Base-by-base conservation (phyloP, 306 rosid genomes). In the Luffa aegyptiaca region DNA sequence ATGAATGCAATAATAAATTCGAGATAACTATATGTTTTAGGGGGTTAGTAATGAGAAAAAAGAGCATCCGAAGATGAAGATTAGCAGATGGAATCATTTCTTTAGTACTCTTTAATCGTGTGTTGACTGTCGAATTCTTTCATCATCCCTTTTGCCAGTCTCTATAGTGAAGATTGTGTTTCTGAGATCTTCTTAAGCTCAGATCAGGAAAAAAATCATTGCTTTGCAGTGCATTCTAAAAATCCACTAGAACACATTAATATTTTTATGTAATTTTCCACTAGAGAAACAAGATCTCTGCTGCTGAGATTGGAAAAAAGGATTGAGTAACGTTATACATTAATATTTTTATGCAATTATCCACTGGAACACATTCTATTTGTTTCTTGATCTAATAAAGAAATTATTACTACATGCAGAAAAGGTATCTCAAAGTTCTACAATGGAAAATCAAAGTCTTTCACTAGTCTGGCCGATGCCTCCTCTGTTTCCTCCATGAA, bases 361-460 rank as follows among this genome's bases (percentile, higher is more conserved):
- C 20, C n/a, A 66, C 7, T 5, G 17, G 49, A 35, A 41, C 74
- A 39, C 3, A 45, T 20, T 45, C 12, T 45, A 20, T 73, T 52
- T 49, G 13, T 68, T 44, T 21, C 37, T 71, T 21, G 10, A 33
- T 81, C 48, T 75, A 53, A 75, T 18, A 52, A 5, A 52, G 31
- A 2, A 75, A 36, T 75, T 18, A n/a, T 10, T 31, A 53, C 49
- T 35, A 51, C 79, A 36, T 85, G 88, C 92, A 95, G 98, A 84
- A 90, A 87, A 88, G 90, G 98, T 35, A 92, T 92, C 63, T 95
- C 98, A 7, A 85, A 85, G 13, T 93, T 90, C 81, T 95, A 92
- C 36, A 85, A 56, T 81, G 97, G 94, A 8, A 92, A 91, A 80
- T 92, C 98, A 0, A 95, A 90, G 78, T 95, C 98, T 48, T 95